Conservation (phyloP, 1,139 yeast species). For the Yamadazyma dushanensis region DNA sequence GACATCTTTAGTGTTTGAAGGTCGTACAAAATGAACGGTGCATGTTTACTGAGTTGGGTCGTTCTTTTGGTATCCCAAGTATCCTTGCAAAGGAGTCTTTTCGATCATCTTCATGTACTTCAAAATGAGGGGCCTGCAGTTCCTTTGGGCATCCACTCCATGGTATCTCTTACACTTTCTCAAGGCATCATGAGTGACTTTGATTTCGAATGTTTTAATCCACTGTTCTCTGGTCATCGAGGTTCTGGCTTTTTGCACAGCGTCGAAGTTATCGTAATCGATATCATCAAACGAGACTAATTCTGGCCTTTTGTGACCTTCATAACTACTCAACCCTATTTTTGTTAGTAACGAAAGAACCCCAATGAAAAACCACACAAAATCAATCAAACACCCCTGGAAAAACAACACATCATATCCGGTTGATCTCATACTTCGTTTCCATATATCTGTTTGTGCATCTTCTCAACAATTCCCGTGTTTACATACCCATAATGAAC, state of each 20-base stretch:
- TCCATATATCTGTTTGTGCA: background rate
- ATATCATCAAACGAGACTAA: slow-evolving; percentile 83
- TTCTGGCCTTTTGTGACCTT: slow-evolving; percentile 65
- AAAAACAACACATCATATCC: background rate
- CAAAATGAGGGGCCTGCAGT: slow-evolving; percentile 61
- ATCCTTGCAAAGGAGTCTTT: slow-evolving; percentile 65
- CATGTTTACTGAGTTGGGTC: slow-evolving; percentile 55
- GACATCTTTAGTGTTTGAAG: background rate
- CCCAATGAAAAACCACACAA: too few relatives aligned
- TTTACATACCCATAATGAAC: slow-evolving; percentile 6
- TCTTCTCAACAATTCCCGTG: background rate
- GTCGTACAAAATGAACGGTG: background rate
- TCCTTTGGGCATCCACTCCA: slow-evolving; percentile 73
- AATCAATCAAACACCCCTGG: background rate
- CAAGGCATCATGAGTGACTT: slow-evolving; percentile 70
- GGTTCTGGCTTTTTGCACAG: slow-evolving; percentile 71
- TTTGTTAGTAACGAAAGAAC: slow-evolving; percentile 14
- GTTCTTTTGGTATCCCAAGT: slow-evolving; percentile 80
- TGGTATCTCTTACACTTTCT: slow-evolving; percentile 77
- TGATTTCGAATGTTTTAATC: slow-evolving; percentile 69
- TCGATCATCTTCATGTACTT: slow-evolving; percentile 79
- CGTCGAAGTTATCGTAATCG: slow-evolving; percentile 66
- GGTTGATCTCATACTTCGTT: background rate
- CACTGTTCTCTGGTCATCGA: slow-evolving; percentile 80
- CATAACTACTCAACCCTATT: slow-evolving; percentile 39